Conservation (phyloP, 192 early-diverging fungal genomes). For the Coemansia sp. region DNA sequence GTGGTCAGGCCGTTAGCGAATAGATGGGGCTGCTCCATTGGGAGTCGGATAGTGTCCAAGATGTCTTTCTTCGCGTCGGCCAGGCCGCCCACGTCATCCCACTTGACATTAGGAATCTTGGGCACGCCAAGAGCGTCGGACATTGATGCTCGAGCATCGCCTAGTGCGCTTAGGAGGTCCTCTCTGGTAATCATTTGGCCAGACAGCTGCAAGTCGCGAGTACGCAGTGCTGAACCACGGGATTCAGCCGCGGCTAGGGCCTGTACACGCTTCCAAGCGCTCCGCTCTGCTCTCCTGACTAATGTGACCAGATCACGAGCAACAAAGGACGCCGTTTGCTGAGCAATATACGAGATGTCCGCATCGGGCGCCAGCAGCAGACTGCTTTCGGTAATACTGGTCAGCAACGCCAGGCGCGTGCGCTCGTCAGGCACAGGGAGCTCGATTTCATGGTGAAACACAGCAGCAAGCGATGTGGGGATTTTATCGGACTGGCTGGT, state of each 20-base stretch:
- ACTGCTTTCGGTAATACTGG: conserved; percentile 51
- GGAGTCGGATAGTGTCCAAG: conserved; percentile 95
- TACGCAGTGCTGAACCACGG: conserved; percentile 8
- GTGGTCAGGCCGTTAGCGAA: conserved; percentile 96
- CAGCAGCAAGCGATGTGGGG: conserved; percentile 72
- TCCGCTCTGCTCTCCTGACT: conserved; percentile 70
- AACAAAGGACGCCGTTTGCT: conserved; percentile 92
- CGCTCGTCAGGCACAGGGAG: conserved; percentile 76
- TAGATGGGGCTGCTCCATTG: conserved; percentile 93
- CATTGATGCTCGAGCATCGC: conserved; percentile 77
- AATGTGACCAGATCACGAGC: conserved; percentile 83
- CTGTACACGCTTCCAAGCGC: conserved; percentile 61
- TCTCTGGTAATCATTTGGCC: conserved; percentile 74
- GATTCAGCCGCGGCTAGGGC: not conserved
- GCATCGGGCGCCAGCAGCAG: conserved; percentile 78
- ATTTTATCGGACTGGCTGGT: conserved; percentile 79
- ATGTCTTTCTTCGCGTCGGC: conserved; percentile 91
- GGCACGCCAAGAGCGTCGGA: conserved; percentile 95
- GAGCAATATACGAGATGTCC: conserved; percentile 71
- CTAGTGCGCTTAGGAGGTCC: conserved; percentile 82
- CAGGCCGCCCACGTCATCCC: conserved; percentile 98
- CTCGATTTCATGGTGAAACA: conserved; percentile 78
- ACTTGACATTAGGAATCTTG: conserved; percentile 97
- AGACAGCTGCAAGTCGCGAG: conserved; percentile 65
- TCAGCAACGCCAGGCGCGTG: conserved; percentile 67